These are phyloP conservation scores for Coniophora puteana DNA, from an alignment of 1,284 basidiomycete species.

Conservation along the genomic window DNA sequence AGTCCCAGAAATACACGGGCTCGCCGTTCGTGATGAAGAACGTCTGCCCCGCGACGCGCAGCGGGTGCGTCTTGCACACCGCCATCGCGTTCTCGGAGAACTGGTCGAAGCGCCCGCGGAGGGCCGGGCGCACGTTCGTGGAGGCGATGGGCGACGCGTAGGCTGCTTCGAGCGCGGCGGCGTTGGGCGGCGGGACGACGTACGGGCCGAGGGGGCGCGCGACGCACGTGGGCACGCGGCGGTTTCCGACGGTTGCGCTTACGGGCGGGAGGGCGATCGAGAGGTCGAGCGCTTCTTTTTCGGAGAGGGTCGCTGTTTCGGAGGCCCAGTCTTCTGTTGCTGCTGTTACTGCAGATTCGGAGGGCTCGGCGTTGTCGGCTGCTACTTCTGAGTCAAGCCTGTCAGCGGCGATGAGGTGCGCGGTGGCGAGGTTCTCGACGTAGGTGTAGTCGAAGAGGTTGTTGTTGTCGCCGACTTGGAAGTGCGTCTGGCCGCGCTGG, in stretches of 20 bases:
- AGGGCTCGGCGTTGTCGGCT: constrained; percentile 41
- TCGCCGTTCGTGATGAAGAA: constrained; percentile 99
- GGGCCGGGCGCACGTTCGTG: constrained; percentile 48
- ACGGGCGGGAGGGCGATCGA: constrained; percentile 61
- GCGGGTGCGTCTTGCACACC: constrained; percentile 45
- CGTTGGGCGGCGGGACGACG: constrained; percentile 56
- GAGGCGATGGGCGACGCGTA: constrained; percentile 52
- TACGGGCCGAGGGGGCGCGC: constrained; percentile 82
- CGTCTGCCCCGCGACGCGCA: constrained; percentile 87
- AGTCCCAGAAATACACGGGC: constrained; percentile 96
- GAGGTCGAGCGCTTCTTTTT: constrained; percentile 26
- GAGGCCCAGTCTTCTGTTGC: constrained; percentile 9
- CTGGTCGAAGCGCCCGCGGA: constrained; percentile 76
- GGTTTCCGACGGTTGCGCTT: constrained; percentile 55
- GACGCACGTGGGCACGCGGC: constrained; percentile 72
- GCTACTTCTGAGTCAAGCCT: no score
- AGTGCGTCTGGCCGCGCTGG: constrained; percentile 80
- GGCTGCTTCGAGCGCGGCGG: constrained; percentile 52
- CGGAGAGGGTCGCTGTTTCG: constrained; percentile 12
- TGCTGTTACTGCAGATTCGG: constrained; percentile 22
- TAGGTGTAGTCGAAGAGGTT: constrained; percentile 99
- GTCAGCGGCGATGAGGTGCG: constrained; percentile 93
- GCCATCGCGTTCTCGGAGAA: constrained; percentile 54
- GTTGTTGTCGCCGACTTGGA: constrained; percentile 92
- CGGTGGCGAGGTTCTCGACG: constrained; percentile 93